Conservation (phyloP, 495 filamentous ascomycete species). For the Hypoxylon fragiforme region DNA sequence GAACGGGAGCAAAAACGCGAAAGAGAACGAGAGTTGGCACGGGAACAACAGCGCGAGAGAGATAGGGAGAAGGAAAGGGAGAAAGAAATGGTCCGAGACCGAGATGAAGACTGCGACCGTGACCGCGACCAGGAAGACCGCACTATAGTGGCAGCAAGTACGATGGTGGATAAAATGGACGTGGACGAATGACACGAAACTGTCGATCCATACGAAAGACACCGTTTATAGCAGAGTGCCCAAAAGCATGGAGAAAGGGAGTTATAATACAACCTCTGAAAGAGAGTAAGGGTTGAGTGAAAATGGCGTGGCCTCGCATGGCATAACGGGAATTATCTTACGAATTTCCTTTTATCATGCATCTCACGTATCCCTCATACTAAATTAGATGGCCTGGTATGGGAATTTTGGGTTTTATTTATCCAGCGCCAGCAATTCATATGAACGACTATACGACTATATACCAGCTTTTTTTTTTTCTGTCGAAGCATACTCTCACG, state of each 20-base stretch:
- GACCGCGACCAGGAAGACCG: conserved; percentile 31
- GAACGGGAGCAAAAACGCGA: too few species aligned
- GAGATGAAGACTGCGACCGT: conserved; percentile 6
- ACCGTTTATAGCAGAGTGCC: conserved; percentile 1
- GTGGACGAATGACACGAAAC: conserved; percentile 32
- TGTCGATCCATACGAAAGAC: conserved; percentile 3
- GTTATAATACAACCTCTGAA: too few species aligned
- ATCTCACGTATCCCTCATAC: conserved; percentile 5
- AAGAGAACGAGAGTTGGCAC: background rate
- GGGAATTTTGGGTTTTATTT: conserved; percentile 13
- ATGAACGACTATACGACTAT: conserved; percentile 34
- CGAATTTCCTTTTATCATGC: conserved; percentile 24
- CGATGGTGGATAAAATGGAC: conserved; percentile 42
- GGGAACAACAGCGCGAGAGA: background rate
- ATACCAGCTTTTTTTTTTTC: conserved; percentile 15
- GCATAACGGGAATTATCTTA: conserved; percentile 4
- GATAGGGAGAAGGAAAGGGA: background rate
- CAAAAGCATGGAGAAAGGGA: too few species aligned
- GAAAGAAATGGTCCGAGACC: background rate
- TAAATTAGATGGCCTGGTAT: conserved; percentile 25
- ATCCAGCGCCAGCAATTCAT: conserved; percentile 12
- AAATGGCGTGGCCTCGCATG: background rate
- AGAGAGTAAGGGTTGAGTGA: too few species aligned
- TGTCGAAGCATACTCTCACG: conserved; percentile 16
- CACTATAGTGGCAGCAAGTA: conserved; percentile 37